phyloP scores from a whole-genome alignment of 768 basidiomycete species.

The Trichaptum fuscoviolaceum region DNA sequence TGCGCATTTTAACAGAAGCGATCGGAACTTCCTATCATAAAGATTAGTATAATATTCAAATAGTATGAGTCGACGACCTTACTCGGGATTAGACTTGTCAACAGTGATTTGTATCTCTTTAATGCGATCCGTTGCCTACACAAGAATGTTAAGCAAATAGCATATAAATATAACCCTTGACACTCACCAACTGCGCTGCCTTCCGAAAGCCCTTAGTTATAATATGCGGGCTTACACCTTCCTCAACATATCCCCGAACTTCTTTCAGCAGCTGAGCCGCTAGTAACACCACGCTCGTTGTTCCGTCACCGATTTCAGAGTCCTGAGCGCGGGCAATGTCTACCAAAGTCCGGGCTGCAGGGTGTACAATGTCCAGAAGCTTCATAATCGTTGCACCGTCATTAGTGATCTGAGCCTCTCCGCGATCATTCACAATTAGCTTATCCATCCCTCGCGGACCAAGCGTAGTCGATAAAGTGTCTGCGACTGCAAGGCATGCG shows the following conservation, averaged over 20 bases:
- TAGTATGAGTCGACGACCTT: constrained; percentile 25
- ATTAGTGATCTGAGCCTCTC: constrained; percentile 98
- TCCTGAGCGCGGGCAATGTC: constrained; percentile 98
- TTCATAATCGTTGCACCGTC: constrained; percentile 99
- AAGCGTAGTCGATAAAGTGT: constrained; percentile 91
- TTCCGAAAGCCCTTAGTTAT: constrained; percentile 95
- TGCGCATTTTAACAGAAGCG: constrained; percentile 92
- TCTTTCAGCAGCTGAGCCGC: constrained; percentile 95
- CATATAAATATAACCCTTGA: constrained; percentile 10
- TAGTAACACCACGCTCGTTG: constrained; percentile 91
- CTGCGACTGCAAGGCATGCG: constrained; percentile 89
- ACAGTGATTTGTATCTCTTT: constrained; percentile 86
- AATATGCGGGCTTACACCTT: constrained; percentile 94
- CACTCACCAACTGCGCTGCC: constrained; percentile 76
- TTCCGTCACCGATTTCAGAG: constrained; percentile 97
- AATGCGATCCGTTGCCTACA: constrained; percentile 78
- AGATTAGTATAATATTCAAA: neutral
- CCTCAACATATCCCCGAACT: constrained; percentile 86
- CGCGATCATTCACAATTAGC: constrained; percentile 88
- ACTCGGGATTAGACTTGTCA: constrained; percentile 89
- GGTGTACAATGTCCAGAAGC: constrained; percentile 95
- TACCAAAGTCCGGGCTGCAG: constrained; percentile 94
- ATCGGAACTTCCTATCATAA: constrained; percentile 73
- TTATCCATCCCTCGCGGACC: constrained; percentile 99
- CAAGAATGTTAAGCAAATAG: constrained; percentile 11